Evolutionary conservation across 2,329 filamentous ascomycete species (phyloP).

Genomic region (Sclerotinia glacialis): DNA sequence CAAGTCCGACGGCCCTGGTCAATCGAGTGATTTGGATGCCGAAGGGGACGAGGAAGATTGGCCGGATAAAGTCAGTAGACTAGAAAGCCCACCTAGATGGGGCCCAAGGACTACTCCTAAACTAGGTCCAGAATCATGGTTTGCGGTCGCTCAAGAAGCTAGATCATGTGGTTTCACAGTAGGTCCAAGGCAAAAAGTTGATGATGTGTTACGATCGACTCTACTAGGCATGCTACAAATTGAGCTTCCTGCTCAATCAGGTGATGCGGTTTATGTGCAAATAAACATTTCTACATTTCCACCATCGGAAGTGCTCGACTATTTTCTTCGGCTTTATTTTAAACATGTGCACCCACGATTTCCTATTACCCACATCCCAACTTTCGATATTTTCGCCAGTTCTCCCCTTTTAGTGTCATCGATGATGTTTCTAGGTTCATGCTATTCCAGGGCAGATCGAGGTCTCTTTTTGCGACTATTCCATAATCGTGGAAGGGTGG

Average conservation of each 20-base stretch:
- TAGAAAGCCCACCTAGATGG: conserved; percentile 22
- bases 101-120: conserved; percentile 29
- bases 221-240: conserved; percentile 26
- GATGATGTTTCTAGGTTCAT: conserved; percentile 38
- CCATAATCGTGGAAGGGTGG: conserved; percentile 34
- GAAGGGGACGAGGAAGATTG: conserved; percentile 36
- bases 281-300: conserved; percentile 34
- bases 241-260: conserved; percentile 16
- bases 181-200: conserved; percentile 29
- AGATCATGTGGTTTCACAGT: conserved; percentile 25
- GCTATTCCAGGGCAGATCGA: conserved; percentile 33
- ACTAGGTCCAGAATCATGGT: conserved; percentile 33
- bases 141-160: conserved; percentile 33
- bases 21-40: conserved; percentile 26
- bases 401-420: conserved; percentile 32
- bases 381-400: conserved; percentile 33
- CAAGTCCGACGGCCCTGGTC: background rate
- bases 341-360: conserved; percentile 35
- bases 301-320: conserved; percentile 34
- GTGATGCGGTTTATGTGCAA: conserved; percentile 21
- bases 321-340: conserved; percentile 36
- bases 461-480: conserved; percentile 35
- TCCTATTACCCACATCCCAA: conserved; percentile 35
- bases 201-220: conserved; percentile 25
- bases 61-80: conserved; percentile 33